Percentiles rank a stretch among this genome's conserved stretches.
Conservation (phyloP, 176 grass and related monocot species). For the Zoysia pacifica region DNA sequence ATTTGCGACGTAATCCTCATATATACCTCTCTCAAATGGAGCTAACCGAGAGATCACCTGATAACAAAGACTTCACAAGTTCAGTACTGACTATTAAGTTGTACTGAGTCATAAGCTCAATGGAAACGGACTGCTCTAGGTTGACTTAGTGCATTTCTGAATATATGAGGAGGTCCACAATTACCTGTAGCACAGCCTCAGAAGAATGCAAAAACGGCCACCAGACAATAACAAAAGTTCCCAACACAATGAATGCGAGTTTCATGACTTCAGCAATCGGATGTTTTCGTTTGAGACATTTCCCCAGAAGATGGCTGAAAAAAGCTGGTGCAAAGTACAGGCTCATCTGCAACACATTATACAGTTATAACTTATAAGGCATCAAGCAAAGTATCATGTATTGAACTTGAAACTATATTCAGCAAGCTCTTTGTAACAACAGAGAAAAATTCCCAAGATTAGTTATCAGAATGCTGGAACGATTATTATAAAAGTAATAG, state of each 20-base stretch:
- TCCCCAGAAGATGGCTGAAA: conserved; percentile 87
- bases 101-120: conserved; percentile 10
- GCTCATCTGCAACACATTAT: conserved; percentile 75
- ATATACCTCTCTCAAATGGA: conserved; percentile 95
- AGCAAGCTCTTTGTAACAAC: not conserved
- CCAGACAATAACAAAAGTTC: conserved; percentile 86
- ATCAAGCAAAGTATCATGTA: not conserved
- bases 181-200: conserved; percentile 72
- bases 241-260: conserved; percentile 68
- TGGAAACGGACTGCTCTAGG: not conserved
- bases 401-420: not conserved
- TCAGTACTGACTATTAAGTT: conserved; percentile 22
- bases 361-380: conserved; percentile 21
- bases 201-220: conserved; percentile 88
- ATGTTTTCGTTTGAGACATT: conserved; percentile 70
- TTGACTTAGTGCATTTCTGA: not conserved
- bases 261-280: conserved; percentile 72
- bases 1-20: conserved; percentile 94
- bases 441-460: not conserved
- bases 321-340: conserved; percentile 94
- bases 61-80: conserved; percentile 25
- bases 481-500: not conserved
- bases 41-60: conserved; percentile 82
- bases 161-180: not conserved
- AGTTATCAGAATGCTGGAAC: conserved; percentile 24